These are phyloP conservation scores for Lactifluus volemus DNA, from an alignment of 768 basidiomycete genomes.

Conservation along the genomic window DNA sequence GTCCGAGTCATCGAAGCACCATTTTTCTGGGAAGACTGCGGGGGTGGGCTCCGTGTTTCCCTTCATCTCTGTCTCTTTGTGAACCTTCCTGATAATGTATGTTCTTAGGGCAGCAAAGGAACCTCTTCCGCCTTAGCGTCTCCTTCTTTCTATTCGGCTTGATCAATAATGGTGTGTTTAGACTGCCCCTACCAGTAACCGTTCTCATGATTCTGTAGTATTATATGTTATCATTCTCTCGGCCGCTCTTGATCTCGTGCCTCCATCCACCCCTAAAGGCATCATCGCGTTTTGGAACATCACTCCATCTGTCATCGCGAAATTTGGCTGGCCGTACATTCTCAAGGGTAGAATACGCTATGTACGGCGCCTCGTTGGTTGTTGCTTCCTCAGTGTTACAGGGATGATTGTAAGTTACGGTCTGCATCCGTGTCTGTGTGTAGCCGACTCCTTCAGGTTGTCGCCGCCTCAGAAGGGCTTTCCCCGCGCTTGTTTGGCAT, in stretches of 20 bases:
- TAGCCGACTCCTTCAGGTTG: conserved; percentile 9
- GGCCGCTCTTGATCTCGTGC: conserved; percentile 90
- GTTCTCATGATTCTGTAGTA: conserved; percentile 36
- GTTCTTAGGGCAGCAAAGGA: conserved; percentile 6
- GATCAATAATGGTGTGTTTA: conserved; percentile 72
- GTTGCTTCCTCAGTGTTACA: conserved; percentile 60
- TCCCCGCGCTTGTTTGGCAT: conserved; percentile 17
- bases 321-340: conserved; percentile 89
- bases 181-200: not conserved
- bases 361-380: conserved; percentile 59
- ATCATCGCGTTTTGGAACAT: conserved; percentile 96
- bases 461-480: conserved; percentile 15
- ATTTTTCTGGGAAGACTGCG: not conserved
- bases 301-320: conserved; percentile 75
- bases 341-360: conserved; percentile 84
- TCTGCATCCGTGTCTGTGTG: not conserved
- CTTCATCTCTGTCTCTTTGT: not conserved
- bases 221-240: conserved; percentile 95
- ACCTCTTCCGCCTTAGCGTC: conserved; percentile 32
- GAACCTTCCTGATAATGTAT: not conserved
- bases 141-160: conserved; percentile 92
- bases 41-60: no score
- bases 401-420: conserved; percentile 75
- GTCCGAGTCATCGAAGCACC: not conserved
- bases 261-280: conserved; percentile 87